Percentiles rank a stretch among this genome's conserved stretches.
These are phyloP conservation scores for Skeletonema marinoi DNA, from an alignment of 108 stramenopile genomes.

Conservation along the genomic window DNA sequence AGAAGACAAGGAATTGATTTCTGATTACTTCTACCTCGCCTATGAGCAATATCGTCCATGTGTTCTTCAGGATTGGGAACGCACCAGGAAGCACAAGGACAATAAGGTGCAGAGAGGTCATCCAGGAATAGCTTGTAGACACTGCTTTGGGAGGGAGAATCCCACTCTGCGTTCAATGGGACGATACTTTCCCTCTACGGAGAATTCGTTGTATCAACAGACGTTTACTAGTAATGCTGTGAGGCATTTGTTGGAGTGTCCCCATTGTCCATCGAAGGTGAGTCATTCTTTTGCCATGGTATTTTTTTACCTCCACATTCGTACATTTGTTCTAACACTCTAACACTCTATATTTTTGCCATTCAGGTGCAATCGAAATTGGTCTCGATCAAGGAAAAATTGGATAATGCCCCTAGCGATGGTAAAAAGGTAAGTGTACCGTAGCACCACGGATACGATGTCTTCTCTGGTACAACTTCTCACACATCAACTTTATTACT, in stretches of 20 bases:
- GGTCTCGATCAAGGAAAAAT: conserved; percentile 59
- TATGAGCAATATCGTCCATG: conserved; percentile 75
- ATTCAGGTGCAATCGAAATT: conserved; percentile 67
- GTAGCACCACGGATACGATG: not conserved
- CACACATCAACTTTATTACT: not conserved
- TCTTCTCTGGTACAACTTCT: conserved; percentile 7
- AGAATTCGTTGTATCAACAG: conserved; percentile 72
- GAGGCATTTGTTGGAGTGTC: conserved; percentile 77
- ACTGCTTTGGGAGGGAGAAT: conserved; percentile 79
- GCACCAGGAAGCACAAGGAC: conserved; percentile 72
- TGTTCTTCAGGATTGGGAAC: conserved; percentile 39
- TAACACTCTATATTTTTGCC: not conserved
- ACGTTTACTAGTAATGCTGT: conserved; percentile 70
- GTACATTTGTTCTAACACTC: too few species aligned
- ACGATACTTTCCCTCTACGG: conserved; percentile 75
- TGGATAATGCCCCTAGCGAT: conserved; percentile 65
- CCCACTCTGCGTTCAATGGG: conserved; percentile 36
- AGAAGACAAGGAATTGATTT: conserved; percentile 65
- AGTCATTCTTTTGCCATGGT: not conserved
- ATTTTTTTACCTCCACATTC: not conserved
- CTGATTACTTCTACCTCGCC: conserved; percentile 73
- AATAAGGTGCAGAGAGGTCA: conserved; percentile 58
- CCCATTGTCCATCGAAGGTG: conserved; percentile 54
- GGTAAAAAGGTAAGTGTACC: conserved; percentile 53
- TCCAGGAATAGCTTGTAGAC: conserved; percentile 71